Base-by-base conservation (phyloP, 140 eudicot genomes). In the Bidens hawaiensis region DNA sequence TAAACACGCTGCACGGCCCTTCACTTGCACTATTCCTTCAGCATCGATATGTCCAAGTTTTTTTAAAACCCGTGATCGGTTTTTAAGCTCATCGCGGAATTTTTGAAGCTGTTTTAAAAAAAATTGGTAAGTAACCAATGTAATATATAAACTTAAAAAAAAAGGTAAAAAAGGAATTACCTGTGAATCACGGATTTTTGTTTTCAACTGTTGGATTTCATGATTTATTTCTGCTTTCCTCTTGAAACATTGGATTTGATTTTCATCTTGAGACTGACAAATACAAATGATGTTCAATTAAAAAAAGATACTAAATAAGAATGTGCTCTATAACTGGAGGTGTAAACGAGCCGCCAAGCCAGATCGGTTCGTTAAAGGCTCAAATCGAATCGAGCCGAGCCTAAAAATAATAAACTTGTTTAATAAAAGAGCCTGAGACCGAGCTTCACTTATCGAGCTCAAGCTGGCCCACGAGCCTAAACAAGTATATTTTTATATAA, bases 121-220 rank as follows among this genome's bases (percentile, higher is more conserved):
- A 5, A n/a, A 47, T n/a, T 46, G 22, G 45, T 27, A 30, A 18
- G 19, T 28, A 30, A 15, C n/a, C 43, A 10, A 68, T 21, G 70
- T 42, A 16, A 14, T 8, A 30, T 17, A 54, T 6, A 43, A 57
- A 43, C 38, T 19, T 28, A 2, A 23, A 54, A 13, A 6, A n/a
- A 27, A n/a, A 34, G 41, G 12, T 12, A 48, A 30, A 22, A 28
- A n/a, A n/a, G n/a, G n/a, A 8, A 13, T 46, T 74, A 94, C 99
- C 99, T 88, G 99, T 46, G 99, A 94, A 71, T 94, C 99, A 47
- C 97, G 95, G 90, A 88, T 94, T 75, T 82, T 94, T 9, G 95
- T 71, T 68, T 88, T 94, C 63, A 94, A 67, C 66, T 88, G 97
- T 81, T 94, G 99, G 60, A 94, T 94, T 86, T 94, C 99, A 71